Conservation (phyloP, 75 land plant genomes). For the Ceratopteris richardii region DNA sequence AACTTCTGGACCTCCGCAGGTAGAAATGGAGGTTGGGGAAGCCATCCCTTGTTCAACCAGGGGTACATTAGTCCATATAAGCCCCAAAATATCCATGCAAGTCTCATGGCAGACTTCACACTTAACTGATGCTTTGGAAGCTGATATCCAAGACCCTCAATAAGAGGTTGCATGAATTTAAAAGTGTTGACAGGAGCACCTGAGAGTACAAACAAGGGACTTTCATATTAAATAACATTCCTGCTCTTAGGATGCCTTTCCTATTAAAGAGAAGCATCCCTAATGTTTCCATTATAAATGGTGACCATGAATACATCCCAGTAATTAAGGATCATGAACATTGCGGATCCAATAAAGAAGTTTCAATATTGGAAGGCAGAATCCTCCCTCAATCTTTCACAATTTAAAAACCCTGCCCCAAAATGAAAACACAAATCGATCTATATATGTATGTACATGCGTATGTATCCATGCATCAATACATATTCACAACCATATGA, state of each 20-base stretch:
- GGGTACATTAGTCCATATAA: conserved; percentile 67
- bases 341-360: too few relatives aligned
- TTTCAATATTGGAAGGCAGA: too few relatives aligned
- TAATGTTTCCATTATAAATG: not conserved
- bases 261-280: not conserved
- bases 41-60: conserved; percentile 62
- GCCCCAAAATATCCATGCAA: conserved; percentile 40
- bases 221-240: not conserved
- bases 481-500: too few relatives aligned
- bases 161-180: conserved; percentile 57
- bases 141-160: conserved; percentile 53
- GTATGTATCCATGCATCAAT: too few relatives aligned
- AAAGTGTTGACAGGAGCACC: conserved; percentile 76
- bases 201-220: conserved; percentile 10
- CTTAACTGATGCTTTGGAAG: conserved; percentile 42
- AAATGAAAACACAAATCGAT: too few relatives aligned
- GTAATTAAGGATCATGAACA: too few relatives aligned
- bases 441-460: too few relatives aligned
- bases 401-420: too few relatives aligned
- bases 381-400: too few relatives aligned
- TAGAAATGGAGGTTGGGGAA: conserved; percentile 77
- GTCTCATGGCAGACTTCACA: conserved; percentile 44
- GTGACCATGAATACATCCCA: too few relatives aligned
- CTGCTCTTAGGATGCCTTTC: not conserved
- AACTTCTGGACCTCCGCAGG: conserved; percentile 96